A percentile compares a stretch with the other conserved stretches of the same genome.
These are phyloP conservation scores for Trametes sp. DNA, from an alignment of 1,284 basidiomycete genomes.

Conservation along the genomic window DNA sequence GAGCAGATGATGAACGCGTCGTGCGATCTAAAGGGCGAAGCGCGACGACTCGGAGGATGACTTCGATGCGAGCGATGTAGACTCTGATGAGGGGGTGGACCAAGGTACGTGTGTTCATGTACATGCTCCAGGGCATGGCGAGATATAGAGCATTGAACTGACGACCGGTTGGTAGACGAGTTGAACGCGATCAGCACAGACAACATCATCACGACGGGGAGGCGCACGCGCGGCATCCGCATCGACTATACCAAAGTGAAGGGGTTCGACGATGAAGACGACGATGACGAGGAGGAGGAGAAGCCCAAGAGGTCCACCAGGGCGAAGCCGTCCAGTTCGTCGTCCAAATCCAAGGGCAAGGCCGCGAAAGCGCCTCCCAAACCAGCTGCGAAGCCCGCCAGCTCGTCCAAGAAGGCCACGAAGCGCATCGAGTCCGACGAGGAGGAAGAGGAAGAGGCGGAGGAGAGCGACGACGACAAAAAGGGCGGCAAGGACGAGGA, in stretches of 20 bases:
- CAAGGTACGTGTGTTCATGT: conserved; percentile 36
- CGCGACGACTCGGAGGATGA: conserved; percentile 42
- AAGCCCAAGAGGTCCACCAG: conserved; percentile 27
- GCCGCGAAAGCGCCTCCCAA: conserved; percentile 26
- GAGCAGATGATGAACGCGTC: conserved; percentile 23
- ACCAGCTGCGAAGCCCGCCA: conserved; percentile 21
- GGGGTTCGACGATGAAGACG: conserved; percentile 35
- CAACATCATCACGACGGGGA: conserved; percentile 41
- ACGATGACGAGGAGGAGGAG: conserved; percentile 43
- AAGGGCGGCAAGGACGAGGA: conserved; percentile 39
- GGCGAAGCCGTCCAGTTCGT: conserved; percentile 19
- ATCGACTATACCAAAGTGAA: conserved; percentile 47
- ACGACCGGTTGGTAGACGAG: conserved; percentile 37
- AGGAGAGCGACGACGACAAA: conserved; percentile 12
- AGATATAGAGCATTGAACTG: background rate
- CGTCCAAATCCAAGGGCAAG: conserved; percentile 24
- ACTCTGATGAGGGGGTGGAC: conserved; percentile 41
- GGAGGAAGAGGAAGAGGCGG: conserved; percentile 29
- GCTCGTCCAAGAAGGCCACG: conserved; percentile 31
- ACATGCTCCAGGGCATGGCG: conserved; percentile 13
- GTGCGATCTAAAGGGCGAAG: conserved; percentile 38
- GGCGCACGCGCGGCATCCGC: conserved; percentile 46
- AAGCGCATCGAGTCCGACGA: conserved; percentile 40
- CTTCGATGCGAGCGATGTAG: conserved; percentile 34
- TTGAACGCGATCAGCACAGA: conserved; percentile 38